phyloP scores from a whole-genome alignment of 805 yeast genomes.

The Maudiozyma bulderi region DNA sequence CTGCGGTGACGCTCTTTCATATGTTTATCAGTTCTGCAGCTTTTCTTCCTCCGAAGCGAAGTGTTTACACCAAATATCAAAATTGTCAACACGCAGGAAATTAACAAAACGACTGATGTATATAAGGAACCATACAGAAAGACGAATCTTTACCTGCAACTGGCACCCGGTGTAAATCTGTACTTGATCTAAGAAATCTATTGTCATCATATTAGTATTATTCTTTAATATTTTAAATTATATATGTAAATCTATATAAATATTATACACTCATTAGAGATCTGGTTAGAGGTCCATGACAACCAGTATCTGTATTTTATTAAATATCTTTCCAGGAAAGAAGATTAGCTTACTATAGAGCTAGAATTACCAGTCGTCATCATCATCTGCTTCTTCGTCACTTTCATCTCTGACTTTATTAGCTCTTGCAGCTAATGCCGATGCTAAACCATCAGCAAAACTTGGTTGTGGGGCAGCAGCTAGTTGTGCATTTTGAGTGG shows the following conservation, averaged over 20 bases:
- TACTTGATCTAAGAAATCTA: too few species aligned
- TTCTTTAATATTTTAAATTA: not conserved
- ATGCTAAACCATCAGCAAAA: constrained; percentile 80
- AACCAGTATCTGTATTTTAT: not conserved
- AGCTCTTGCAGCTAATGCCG: constrained; percentile 74
- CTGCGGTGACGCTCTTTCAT: too few species aligned
- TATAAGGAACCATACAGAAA: too few species aligned
- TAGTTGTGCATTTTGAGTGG: constrained; percentile 10
- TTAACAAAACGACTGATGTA: too few species aligned
- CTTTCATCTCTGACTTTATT: constrained; percentile 49
- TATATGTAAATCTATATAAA: not conserved
- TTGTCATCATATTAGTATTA: not conserved
- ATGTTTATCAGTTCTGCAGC: too few species aligned
- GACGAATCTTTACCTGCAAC: too few species aligned
- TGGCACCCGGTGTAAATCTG: too few species aligned
- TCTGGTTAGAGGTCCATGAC: not conserved
- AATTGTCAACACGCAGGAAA: too few species aligned
- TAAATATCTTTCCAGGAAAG: too few species aligned
- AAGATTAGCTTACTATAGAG: not conserved
- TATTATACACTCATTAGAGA: not conserved
- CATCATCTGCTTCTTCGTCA: constrained; percentile 62
- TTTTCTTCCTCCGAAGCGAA: too few species aligned
- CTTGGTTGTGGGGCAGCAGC: constrained; percentile 22
- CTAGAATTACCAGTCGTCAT: constrained; percentile 34
- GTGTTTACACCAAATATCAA: too few species aligned